phyloP scores from a whole-genome alignment of 192 early-diverging fungal species.

The Backusella liffmaniae region DNA sequence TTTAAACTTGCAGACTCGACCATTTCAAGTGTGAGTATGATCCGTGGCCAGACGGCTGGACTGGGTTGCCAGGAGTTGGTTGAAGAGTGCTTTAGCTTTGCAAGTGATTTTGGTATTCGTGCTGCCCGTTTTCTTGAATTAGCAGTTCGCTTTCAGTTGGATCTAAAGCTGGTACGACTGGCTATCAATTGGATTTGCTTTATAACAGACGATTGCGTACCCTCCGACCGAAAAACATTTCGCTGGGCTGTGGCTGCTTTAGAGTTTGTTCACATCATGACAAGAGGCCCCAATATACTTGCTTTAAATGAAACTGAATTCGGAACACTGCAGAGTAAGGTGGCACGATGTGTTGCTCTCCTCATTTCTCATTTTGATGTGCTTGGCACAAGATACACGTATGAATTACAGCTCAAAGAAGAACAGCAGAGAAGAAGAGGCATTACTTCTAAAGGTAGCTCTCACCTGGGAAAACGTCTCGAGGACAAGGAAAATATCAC shows the following conservation, averaged over 20 bases:
- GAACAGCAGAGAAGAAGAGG: slow-evolving; percentile 32
- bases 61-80: slow-evolving; percentile 59
- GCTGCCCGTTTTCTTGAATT: slow-evolving; percentile 59
- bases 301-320: slow-evolving; percentile 72
- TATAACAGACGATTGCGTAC: slow-evolving; percentile 79
- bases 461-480: slow-evolving; percentile 19
- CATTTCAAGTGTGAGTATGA: slow-evolving; percentile 52
- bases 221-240: slow-evolving; percentile 77
- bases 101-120: slow-evolving; percentile 66
- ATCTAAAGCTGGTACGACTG: slow-evolving; percentile 66
- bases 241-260: slow-evolving; percentile 83
- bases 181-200: slow-evolving; percentile 89
- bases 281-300: slow-evolving; percentile 69
- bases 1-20: slow-evolving; percentile 53
- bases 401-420: slow-evolving; percentile 32
- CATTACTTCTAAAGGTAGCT: slow-evolving; percentile 21
- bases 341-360: slow-evolving; percentile 76
- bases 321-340: slow-evolving; percentile 63
- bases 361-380: slow-evolving; percentile 84
- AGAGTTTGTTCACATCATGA: slow-evolving; percentile 78
- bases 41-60: slow-evolving; percentile 47
- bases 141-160: slow-evolving; percentile 55
- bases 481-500: slow-evolving; percentile 32
- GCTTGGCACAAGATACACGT: slow-evolving; percentile 56
- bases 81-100: slow-evolving; percentile 72